Evolutionary conservation across 2,329 filamentous ascomycete species (phyloP).

Genomic region (Ascochyta koolunga): DNA sequence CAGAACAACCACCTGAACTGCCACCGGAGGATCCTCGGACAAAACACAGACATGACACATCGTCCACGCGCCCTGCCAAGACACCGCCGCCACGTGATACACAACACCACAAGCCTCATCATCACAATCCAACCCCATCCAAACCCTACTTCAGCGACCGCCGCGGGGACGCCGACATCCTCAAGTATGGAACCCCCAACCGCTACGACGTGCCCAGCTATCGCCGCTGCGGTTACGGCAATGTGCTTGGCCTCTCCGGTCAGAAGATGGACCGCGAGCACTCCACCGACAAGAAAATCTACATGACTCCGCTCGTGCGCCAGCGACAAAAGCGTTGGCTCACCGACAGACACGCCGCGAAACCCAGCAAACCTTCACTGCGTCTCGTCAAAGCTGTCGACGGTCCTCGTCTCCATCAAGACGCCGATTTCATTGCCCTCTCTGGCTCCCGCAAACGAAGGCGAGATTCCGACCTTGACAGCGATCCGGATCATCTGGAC

Average conservation of each 20-base stretch:
- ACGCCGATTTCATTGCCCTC: slow-evolving; percentile 41
- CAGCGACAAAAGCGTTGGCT: slow-evolving; percentile 57
- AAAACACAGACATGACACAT: slow-evolving; percentile 19
- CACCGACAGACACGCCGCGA: slow-evolving; percentile 28
- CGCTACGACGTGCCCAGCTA: slow-evolving; percentile 75
- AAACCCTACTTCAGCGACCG: slow-evolving; percentile 59
- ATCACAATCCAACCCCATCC: too few relatives aligned
- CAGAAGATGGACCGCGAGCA: slow-evolving; percentile 71
- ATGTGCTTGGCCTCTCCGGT: slow-evolving; percentile 69
- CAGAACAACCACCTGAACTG: slow-evolving; percentile 12
- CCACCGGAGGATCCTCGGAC: slow-evolving; percentile 17
- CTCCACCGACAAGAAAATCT: slow-evolving; percentile 57
- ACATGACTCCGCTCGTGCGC: slow-evolving; percentile 42
- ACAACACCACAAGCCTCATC: too few relatives aligned
- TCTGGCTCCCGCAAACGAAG: slow-evolving; percentile 30
- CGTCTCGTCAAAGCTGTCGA: slow-evolving; percentile 30
- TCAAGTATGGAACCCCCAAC: slow-evolving; percentile 76
- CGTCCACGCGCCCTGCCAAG: slow-evolving; percentile 7
- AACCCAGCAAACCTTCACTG: slow-evolving; percentile 33
- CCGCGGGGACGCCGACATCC: slow-evolving; percentile 76
- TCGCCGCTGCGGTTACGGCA: slow-evolving; percentile 69
- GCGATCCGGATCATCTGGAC: slow-evolving; percentile 30
- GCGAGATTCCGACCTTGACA: slow-evolving; percentile 19
- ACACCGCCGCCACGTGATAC: slow-evolving; percentile 47
- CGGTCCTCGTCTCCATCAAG: slow-evolving; percentile 1